phyloP scores from a whole-genome alignment of 495 filamentous ascomycete genomes.

The Penicillium cataractarum region DNA sequence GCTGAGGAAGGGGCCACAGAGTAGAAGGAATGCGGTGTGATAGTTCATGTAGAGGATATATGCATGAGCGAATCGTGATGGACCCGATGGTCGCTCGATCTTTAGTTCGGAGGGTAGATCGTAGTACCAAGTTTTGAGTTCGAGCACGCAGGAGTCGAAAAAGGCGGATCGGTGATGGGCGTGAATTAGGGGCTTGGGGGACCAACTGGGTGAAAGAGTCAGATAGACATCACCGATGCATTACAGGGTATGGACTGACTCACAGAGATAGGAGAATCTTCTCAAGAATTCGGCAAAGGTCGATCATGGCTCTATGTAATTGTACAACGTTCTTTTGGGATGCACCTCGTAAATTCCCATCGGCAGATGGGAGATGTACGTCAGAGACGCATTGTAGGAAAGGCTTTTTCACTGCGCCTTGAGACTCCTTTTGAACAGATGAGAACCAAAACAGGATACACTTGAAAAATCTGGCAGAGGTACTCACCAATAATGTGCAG shows the following conservation, averaged over 20 bases:
- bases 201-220: slow-evolving; percentile 23
- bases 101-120: slow-evolving; percentile 29
- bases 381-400: slow-evolving; percentile 21
- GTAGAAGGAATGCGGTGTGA: slow-evolving; percentile 29
- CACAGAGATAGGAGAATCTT: slow-evolving; percentile 34
- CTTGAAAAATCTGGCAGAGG: neutral
- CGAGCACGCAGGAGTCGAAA: slow-evolving; percentile 33
- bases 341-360: slow-evolving; percentile 22
- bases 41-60: slow-evolving; percentile 38
- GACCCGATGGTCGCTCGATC: slow-evolving; percentile 17
- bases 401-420: slow-evolving; percentile 35
- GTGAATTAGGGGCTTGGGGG: slow-evolving; percentile 30
- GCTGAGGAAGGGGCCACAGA: slow-evolving; percentile 29
- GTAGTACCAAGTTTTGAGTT: slow-evolving; percentile 36
- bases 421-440: slow-evolving; percentile 24
- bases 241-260: neutral
- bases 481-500: slow-evolving; percentile 36
- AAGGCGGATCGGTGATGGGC: slow-evolving; percentile 23
- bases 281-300: slow-evolving; percentile 33
- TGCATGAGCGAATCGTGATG: slow-evolving; percentile 28
- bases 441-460: neutral
- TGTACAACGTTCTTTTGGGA: slow-evolving; percentile 22
- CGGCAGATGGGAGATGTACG: slow-evolving; percentile 20
- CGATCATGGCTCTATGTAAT: slow-evolving; percentile 32
- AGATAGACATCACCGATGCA: neutral